Conservation (phyloP, 2,329 filamentous ascomycete genomes). For the Phialocephala subalpina region DNA sequence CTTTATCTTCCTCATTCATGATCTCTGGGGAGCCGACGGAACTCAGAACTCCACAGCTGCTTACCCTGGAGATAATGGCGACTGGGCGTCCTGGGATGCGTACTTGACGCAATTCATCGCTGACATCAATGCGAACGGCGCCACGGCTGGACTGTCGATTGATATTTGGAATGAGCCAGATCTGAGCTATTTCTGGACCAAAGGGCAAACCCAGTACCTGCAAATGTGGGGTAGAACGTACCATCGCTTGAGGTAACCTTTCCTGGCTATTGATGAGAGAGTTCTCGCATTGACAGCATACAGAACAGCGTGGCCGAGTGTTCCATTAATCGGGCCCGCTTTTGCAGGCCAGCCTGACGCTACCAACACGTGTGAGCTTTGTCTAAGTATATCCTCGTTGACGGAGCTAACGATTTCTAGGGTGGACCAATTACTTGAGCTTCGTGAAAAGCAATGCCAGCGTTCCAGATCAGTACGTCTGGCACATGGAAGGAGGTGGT, state of each 20-base stretch:
- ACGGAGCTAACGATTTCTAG: slow-evolving; percentile 7
- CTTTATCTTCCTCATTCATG: slow-evolving; percentile 56
- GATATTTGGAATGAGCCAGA: slow-evolving; percentile 66
- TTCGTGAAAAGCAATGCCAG: slow-evolving; percentile 47
- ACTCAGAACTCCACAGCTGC: slow-evolving; percentile 43
- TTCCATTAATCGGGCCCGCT: slow-evolving; percentile 50
- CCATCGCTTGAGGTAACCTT: slow-evolving; percentile 47
- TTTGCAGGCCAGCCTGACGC: slow-evolving; percentile 43
- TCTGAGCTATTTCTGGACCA: slow-evolving; percentile 44
- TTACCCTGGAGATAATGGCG: slow-evolving; percentile 57
- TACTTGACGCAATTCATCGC: slow-evolving; percentile 51
- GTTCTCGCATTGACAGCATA: not conserved
- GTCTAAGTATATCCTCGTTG: not conserved
- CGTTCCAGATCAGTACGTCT: slow-evolving; percentile 53
- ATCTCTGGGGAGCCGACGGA: slow-evolving; percentile 58
- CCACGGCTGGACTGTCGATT: slow-evolving; percentile 49
- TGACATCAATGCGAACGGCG: slow-evolving; percentile 49
- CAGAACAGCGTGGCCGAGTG: slow-evolving; percentile 21
- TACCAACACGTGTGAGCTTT: slow-evolving; percentile 42
- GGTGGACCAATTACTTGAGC: slow-evolving; percentile 49
- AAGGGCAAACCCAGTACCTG: slow-evolving; percentile 49
- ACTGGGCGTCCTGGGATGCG: slow-evolving; percentile 54
- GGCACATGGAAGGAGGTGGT: slow-evolving; percentile 50
- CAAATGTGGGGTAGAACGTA: slow-evolving; percentile 50
- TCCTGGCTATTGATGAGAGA: not conserved